These are phyloP conservation scores for Ophiostoma sp. DNA, from an alignment of 2,329 filamentous ascomycete genomes.

Conservation along the genomic window DNA sequence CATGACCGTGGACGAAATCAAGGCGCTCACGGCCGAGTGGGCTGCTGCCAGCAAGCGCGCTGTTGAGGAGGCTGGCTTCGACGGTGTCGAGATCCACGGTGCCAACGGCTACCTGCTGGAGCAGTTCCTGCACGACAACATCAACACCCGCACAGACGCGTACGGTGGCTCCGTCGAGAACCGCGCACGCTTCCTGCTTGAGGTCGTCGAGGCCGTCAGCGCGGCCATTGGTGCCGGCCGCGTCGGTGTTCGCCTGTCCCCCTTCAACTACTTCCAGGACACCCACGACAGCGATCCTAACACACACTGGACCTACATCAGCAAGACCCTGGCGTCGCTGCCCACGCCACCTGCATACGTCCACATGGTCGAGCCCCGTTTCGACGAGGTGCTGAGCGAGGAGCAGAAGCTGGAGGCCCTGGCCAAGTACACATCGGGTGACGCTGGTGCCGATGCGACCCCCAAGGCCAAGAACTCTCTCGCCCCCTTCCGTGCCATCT, in stretches of 20 bases:
- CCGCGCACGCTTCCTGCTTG: constrained; percentile 46
- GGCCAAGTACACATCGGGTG: constrained; percentile 46
- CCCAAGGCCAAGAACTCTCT: constrained; percentile 23
- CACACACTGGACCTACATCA: constrained; percentile 52
- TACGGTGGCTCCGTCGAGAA: constrained; percentile 54
- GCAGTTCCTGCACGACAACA: constrained; percentile 50
- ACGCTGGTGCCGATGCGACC: neutral
- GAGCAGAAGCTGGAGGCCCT: constrained; percentile 37
- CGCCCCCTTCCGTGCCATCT: constrained; percentile 22
- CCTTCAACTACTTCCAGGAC: constrained; percentile 51
- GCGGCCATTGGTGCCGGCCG: constrained; percentile 47
- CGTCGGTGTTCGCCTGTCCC: constrained; percentile 50
- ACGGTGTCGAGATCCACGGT: constrained; percentile 40
- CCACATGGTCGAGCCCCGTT: constrained; percentile 39
- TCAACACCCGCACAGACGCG: constrained; percentile 50
- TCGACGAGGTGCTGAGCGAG: constrained; percentile 25
- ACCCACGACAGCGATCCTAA: constrained; percentile 54
- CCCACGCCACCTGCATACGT: constrained; percentile 43
- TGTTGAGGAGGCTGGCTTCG: constrained; percentile 42
- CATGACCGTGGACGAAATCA: constrained; percentile 61
- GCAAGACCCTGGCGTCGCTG: constrained; percentile 43
- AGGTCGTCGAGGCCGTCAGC: constrained; percentile 47
- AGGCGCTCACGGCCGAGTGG: constrained; percentile 53
- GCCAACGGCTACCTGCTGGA: constrained; percentile 43
- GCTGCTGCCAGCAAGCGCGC: constrained; percentile 47